A percentile compares a stretch with the other conserved stretches of the same genome.
Conservation (phyloP, 495 filamentous ascomycete species). For the Penicillium nucicola region DNA sequence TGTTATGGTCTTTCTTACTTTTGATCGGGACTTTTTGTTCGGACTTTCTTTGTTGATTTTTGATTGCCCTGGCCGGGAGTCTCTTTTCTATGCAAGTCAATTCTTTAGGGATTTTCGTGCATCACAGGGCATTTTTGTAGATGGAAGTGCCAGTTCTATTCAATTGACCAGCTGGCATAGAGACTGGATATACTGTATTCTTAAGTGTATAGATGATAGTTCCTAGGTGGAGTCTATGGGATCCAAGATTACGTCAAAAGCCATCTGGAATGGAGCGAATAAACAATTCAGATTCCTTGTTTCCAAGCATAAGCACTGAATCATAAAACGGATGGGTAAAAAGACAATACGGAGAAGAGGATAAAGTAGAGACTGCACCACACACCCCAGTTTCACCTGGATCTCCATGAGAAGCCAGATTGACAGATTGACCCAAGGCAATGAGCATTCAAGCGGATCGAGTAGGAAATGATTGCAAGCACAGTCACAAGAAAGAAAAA, state of each 20-base stretch:
- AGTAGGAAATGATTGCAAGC: constrained; percentile 22
- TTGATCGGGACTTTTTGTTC: not conserved
- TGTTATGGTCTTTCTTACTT: not conserved
- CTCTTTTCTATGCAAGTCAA: not conserved
- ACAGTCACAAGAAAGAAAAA: constrained; percentile 29
- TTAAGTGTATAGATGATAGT: no score
- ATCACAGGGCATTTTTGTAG: no score
- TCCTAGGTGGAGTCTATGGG: not conserved
- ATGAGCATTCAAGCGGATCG: constrained; percentile 7
- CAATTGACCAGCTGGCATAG: no score
- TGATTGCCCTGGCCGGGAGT: constrained; percentile 3
- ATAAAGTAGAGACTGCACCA: constrained; percentile 25
- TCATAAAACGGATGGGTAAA: not conserved
- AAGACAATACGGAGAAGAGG: constrained; percentile 10
- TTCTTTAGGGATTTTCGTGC: constrained; percentile 1
- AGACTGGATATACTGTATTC: no score
- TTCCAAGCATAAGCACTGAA: constrained; percentile 6
- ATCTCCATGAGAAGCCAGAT: constrained; percentile 13
- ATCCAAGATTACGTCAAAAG: not conserved
- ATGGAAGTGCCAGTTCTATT: no score
- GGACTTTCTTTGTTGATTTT: not conserved
- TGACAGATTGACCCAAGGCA: constrained; percentile 4
- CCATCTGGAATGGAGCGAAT: not conserved
- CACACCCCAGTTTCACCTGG: constrained; percentile 14
- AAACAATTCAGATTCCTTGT: constrained; percentile 8